phyloP scores from a whole-genome alignment of 129 eudicot species.

The Artemisia tridentata region DNA sequence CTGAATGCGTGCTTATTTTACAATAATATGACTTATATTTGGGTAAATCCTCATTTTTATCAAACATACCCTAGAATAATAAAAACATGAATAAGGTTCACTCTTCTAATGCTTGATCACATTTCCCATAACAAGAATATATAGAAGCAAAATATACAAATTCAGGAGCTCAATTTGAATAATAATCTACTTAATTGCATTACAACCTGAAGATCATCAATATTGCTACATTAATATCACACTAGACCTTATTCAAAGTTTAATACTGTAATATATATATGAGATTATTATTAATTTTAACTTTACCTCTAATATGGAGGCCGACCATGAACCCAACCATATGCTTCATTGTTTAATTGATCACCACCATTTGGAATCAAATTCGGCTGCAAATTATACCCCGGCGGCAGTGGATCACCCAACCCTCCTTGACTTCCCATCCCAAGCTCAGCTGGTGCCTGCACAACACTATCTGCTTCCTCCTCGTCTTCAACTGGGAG shows the following conservation, averaged over 20 bases:
- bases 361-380: conserved; percentile 59
- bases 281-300: neutral
- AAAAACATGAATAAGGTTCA: neutral
- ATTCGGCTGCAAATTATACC: conserved; percentile 54
- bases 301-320: conserved; percentile 45
- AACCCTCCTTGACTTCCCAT: conserved; percentile 30
- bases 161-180: conserved; percentile 4
- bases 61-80: conserved; percentile 12
- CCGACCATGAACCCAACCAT: conserved; percentile 59
- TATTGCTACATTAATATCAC: conserved; percentile 22
- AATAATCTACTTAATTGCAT: neutral
- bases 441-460: conserved; percentile 32
- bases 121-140: conserved; percentile 15
- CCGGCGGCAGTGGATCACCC: conserved; percentile 43
- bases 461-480: conserved; percentile 42
- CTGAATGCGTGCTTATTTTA: neutral
- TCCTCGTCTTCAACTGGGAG: conserved; percentile 64
- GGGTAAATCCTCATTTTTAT: neutral
- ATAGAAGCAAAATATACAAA: conserved; percentile 28
- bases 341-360: conserved; percentile 65
- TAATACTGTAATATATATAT: conserved; percentile 15
- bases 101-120: conserved; percentile 4
- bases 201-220: conserved; percentile 20
- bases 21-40: neutral
- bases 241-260: conserved; percentile 26